Conservation (phyloP, 768 basidiomycete genomes). For the Botryobasidium botryosum region DNA sequence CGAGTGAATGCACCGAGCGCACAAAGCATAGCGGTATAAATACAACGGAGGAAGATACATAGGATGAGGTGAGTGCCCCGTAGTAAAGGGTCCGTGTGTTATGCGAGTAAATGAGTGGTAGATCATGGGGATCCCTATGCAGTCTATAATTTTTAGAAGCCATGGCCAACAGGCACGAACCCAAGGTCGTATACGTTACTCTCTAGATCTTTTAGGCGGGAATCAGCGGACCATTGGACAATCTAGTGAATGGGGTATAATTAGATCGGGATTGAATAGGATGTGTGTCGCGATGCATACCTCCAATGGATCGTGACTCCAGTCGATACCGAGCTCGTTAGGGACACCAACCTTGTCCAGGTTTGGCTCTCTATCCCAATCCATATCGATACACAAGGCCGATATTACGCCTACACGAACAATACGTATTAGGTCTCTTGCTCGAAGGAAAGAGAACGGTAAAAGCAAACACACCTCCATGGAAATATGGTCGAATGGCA, state of each 20-base stretch:
- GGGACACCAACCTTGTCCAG: not conserved
- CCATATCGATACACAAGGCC: slow-evolving; percentile 14
- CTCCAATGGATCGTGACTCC: slow-evolving; percentile 10
- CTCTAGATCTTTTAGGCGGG: slow-evolving; percentile 11
- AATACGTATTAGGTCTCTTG: too few species aligned
- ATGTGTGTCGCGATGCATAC: slow-evolving; percentile 1
- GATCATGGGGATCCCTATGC: too few species aligned
- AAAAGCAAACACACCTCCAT: slow-evolving; percentile 15
- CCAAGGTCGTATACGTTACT: slow-evolving; percentile 8
- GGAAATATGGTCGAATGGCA: slow-evolving; percentile 16
- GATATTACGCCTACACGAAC: too few species aligned
- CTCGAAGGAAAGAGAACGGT: too few species aligned
- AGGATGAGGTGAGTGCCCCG: too few species aligned
- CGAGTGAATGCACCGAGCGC: too few species aligned
- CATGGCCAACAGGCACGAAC: slow-evolving; percentile 9
- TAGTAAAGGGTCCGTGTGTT: too few species aligned
- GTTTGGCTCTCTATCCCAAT: slow-evolving; percentile 8
- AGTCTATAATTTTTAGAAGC: too few species aligned
- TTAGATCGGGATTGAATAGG: too few species aligned
- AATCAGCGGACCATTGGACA: slow-evolving; percentile 11
- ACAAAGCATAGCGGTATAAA: too few species aligned
- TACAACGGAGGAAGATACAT: too few species aligned
- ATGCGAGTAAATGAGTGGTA: too few species aligned
- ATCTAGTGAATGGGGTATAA: slow-evolving; percentile 3
- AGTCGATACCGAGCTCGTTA: slow-evolving; percentile 11